phyloP scores from a whole-genome alignment of 345 rosid species.

The Tarenaya hassleriana region DNA sequence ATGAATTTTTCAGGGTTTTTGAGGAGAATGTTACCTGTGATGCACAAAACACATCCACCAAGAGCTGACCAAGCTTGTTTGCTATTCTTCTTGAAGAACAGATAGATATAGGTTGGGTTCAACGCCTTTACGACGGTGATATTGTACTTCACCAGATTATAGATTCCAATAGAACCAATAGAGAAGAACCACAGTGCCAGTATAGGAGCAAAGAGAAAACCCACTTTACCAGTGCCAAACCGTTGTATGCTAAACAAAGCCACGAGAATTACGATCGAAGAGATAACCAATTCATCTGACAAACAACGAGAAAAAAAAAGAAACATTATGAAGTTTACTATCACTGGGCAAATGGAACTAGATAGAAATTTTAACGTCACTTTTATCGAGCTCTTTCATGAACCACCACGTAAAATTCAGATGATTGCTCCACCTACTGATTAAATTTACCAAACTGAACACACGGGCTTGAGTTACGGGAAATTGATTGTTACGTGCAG shows the following conservation, averaged over 20 bases:
- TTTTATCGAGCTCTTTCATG: too few species aligned
- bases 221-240: constrained; percentile 90
- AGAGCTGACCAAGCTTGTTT: constrained; percentile 81
- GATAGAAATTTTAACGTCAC: too few species aligned
- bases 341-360: too few species aligned
- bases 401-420: too few species aligned
- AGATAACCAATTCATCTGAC: constrained; percentile 68
- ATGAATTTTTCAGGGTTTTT: neutral
- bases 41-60: constrained; percentile 93
- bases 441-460: too few species aligned
- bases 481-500: too few species aligned
- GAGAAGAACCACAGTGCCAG: constrained; percentile 90
- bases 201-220: constrained; percentile 79
- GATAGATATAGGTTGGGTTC: constrained; percentile 72
- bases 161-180: constrained; percentile 75
- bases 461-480: too few species aligned
- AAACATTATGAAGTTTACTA: too few species aligned
- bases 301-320: constrained; percentile 17
- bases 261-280: constrained; percentile 59
- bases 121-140: constrained; percentile 64
- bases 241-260: constrained; percentile 81
- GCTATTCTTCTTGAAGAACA: constrained; percentile 79
- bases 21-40: constrained; percentile 52
- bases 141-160: constrained; percentile 60
- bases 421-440: too few species aligned